Evolutionary conservation across 202 grass and related monocot genomes (phyloP), one percentile per base, ranked within the genome.

Genomic region (Setaria italica): DNA sequence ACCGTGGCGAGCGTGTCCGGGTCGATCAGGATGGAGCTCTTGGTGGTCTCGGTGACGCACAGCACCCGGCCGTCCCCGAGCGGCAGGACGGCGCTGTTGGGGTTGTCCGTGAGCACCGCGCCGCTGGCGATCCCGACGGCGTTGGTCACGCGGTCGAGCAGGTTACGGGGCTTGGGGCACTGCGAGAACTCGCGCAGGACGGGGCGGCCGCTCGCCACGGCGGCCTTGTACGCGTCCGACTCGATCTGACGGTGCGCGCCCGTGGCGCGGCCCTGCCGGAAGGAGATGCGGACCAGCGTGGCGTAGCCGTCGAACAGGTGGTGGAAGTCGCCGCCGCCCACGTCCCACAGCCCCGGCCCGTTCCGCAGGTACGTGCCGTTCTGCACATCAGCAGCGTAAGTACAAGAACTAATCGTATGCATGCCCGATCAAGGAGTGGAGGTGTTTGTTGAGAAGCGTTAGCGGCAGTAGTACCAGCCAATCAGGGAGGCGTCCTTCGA

Each of bases 221-320:
- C 80, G 5, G 85, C 50, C 46, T 5, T 42, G 76, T 90, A 90
- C 3, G 85, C 80, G 49, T 80, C 85, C 3, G 85, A 90, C 75
- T 90, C 80, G 70, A 87, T 25, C 35, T 87, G 89, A 21, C 89
- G 89, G 55, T 90, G 89, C 11, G 74, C 49, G 34, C 75, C 74
- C 14, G 35, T 43, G 47, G 71, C 81, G 39, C 47, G 70, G 0
- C 85, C 77, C 20, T 13, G 17, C 13, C 33, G 33, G 85, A 91
- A 91, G 13, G 62, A 57, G 77, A 87, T 50, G 70, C 89, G 85
- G 13, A 91, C 85, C 7, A 91, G 85, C 12, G 81, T 88, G 42
- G 89, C 85, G 76, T 91, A 91, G 35, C 89, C 89, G 55, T 91
- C 85, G 89, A 91, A 91, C 14, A 91, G 72, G 71, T 91, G 85